Base-by-base conservation (phyloP, 306 rosid species). In the Cucumis melo region DNA sequence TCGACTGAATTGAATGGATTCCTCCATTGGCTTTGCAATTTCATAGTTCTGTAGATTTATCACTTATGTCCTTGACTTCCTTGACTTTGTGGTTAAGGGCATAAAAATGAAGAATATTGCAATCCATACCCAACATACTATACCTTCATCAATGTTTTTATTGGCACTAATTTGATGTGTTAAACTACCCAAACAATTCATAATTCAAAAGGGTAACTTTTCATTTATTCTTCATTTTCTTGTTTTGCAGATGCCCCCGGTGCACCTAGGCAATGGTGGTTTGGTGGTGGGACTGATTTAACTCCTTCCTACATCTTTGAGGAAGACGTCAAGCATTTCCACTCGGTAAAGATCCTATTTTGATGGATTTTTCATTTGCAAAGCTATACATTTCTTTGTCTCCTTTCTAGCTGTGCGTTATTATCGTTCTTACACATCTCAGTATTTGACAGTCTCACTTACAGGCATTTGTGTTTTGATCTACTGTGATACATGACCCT, bases 191-290 rank as follows among this genome's bases (percentile, higher is more conserved):
- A 16, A 32, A 44, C 19, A 55, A 38, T 75, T 78, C 39, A 39
- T 32, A 63, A 42, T 9, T 7, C 34, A 27, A 34, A 63, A 6
- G 12, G 8, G 48, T 59, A 78, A 32, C 78, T 58, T 24, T 53
- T 80, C 80, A 67, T 68, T 41, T 23, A 70, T 70, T 70, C 38
- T 70, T 46, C 39, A 56, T 29, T 78, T 53, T 78, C 76, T 55
- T 59, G 59, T 85, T 82, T 36, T 77, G 81, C 89, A 94, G 99
- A 94, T 82, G 81, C 79, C 77, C 93, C 96, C 42, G 97, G 98
- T 81, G 97, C 99, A 54, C 99, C 99, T 12, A 89, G 91, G 84
- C 97, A 90, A 62, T 94, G 99, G 99, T 94, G 97, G 99, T 94
- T 94, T 64, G 99, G 99, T 27, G 99, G 99, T 44, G 99, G 99